These are phyloP conservation scores for Aureobasidium sp. DNA, from an alignment of 2,329 filamentous ascomycete genomes.

Conservation along the genomic window DNA sequence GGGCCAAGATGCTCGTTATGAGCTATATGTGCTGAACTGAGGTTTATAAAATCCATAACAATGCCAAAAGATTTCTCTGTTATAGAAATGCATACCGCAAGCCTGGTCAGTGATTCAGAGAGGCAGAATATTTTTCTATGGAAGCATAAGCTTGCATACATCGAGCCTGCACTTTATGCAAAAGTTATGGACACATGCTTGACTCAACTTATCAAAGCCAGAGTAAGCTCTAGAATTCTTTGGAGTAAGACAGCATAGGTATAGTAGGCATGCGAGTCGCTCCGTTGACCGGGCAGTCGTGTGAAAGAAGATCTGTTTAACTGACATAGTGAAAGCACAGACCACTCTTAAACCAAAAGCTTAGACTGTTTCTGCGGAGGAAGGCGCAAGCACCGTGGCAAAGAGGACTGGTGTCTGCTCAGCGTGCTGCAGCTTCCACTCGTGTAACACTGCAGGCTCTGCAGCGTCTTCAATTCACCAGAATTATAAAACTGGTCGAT, in stretches of 20 bases:
- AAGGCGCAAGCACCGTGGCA: not conserved
- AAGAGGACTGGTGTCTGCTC: not conserved
- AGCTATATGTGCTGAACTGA: not conserved
- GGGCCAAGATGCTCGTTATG: not conserved
- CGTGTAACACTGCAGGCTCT: slow-evolving; percentile 10
- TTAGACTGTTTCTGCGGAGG: not conserved
- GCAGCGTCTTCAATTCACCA: not conserved
- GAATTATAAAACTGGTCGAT: slow-evolving; percentile 4
- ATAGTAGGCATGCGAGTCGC: not conserved
- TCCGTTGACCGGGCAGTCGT: not conserved
- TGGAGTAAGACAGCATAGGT: too few species aligned
- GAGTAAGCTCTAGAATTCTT: not conserved
- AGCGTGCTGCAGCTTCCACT: slow-evolving; percentile 11
- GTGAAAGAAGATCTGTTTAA: not conserved
- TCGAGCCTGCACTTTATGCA: not conserved
- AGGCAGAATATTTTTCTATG: not conserved
- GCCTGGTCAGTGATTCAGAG: not conserved
- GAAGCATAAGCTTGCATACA: not conserved
- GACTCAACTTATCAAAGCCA: not conserved
- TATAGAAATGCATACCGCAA: not conserved
- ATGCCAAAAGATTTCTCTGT: not conserved
- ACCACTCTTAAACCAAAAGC: not conserved
- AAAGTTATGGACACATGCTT: not conserved
- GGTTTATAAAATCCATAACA: not conserved
- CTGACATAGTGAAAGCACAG: not conserved